phyloP scores from a whole-genome alignment of 169 alveolate species.

The Plasmodium gonderi region DNA sequence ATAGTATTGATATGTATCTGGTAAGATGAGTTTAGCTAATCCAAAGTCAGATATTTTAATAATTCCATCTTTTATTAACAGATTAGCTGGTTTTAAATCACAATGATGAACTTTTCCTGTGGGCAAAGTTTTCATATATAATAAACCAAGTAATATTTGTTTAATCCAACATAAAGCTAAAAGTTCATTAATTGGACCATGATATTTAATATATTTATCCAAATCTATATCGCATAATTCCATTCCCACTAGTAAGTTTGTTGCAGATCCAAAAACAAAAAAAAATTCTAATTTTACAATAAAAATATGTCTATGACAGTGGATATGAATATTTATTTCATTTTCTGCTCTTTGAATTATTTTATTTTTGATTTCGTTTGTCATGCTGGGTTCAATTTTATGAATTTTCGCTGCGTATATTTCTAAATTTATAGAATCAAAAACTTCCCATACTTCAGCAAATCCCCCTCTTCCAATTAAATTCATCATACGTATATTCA shows the following conservation, averaged over 20 bases:
- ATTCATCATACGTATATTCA: constrained; percentile 86
- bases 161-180: constrained; percentile 90
- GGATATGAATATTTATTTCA: constrained; percentile 90
- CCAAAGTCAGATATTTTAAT: constrained; percentile 93
- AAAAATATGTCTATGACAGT: constrained; percentile 88
- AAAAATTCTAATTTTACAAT: constrained; percentile 93
- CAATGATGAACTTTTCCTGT: constrained; percentile 90
- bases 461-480: constrained; percentile 94
- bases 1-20: constrained; percentile 78
- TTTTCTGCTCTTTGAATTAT: constrained; percentile 90
- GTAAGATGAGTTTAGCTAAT: constrained; percentile 85
- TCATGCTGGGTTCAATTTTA: constrained; percentile 88
- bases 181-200: constrained; percentile 90
- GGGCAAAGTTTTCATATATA: constrained; percentile 87
- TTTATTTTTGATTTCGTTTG: constrained; percentile 86
- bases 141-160: constrained; percentile 89
- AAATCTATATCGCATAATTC: constrained; percentile 87
- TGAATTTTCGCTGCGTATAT: constrained; percentile 92
- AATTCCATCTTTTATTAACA: constrained; percentile 88
- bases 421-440: constrained; percentile 90
- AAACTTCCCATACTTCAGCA: constrained; percentile 94
- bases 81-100: constrained; percentile 92
- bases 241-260: constrained; percentile 65
- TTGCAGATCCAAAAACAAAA: constrained; percentile 87
- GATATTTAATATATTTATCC: constrained; percentile 88